Evolutionary conservation across 2,329 filamentous ascomycete genomes (phyloP), one percentile per base, ranked within the genome.

Genomic region (Cercospora zeina): DNA sequence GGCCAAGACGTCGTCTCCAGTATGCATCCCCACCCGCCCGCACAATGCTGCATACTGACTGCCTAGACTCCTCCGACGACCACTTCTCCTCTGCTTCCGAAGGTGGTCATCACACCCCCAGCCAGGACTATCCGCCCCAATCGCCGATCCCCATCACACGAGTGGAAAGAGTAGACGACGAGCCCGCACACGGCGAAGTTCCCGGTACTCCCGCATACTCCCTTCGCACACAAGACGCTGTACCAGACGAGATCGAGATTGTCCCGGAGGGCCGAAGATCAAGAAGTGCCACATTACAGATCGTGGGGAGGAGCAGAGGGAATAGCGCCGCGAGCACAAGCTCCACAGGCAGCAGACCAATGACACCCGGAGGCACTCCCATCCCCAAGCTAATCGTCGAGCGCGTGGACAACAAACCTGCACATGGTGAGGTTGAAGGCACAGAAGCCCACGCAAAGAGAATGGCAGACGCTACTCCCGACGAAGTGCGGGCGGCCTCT

Each of bases 1-100:
- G 64, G 65, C 19, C 64, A 66, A 37, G 64, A 67, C 51, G 59
- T 58, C 51, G 65, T 64, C 4, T 65, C 63, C 37, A 62, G 65
- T 67, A 27, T 54, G 62, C 56, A 19, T 33, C 8, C 33, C 21
- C 30, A 4, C 34, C 16, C 30, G 21, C 19, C 66, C 67, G 42
- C 61, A 37, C 68, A 73, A 54, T 62, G 70, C 47, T 62, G 61
- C 10, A 63, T 34, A 64, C 60, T 60, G 57, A 64, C 58, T 54
- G 37, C 30, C 57, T 63, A 58, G 82, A 82, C 62, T 65, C 67
- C 31, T 64, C 63, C 57, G 82, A 82, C 62, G 86, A 88, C 65
- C 83, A 87, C 75, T 88, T 88, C 74, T 87, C 85, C 51, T 86
- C 88, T 71, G 86, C 86, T 61, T 84, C 81, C 47, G 86, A 88